Evolutionary conservation across 495 filamentous ascomycete species (phyloP), one percentile per base, ranked within the genome.

Genomic region (Aspergillus nidulans): DNA sequence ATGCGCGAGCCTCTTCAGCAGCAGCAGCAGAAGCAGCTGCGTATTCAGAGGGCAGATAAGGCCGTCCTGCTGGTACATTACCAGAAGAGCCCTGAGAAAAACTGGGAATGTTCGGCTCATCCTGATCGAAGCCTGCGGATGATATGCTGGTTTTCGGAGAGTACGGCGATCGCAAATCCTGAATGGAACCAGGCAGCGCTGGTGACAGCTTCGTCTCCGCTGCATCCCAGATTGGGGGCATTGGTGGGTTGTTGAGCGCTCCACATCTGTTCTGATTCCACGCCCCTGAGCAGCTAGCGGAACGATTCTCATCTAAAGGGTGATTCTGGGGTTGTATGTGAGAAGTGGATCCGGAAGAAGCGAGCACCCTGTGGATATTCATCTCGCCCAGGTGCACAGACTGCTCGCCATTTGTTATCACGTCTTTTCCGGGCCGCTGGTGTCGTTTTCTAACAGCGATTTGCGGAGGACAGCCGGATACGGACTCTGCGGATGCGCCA

Each of bases 351-450:
- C 59, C 57, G 12, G 57, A 56, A 8, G 65, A 67, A 3, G 63
- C 68, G 10, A 74, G 60, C 44, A 59, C 49, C 38, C 61, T 58
- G 4, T 72, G 63, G 24, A 74, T 74, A 13, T 66, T 62, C 51
- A 75, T 55, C 12, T 72, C 68, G 9, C 50, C 64, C 24, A 74
- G 59, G 52, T 74, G 65, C 25, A 71, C 48, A 13, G 67, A 61
- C 24, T 52, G 53, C 24, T 45, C 32, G 21, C 68, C 70, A 2
- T 53, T 23, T 26, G 30, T 34, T 6, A n/a, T 51, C 19, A 38
- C 50, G 34, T 41, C 49, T 50, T 7, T 45, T 47, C 42, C 56
- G 58, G 30, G 55, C 15, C 18, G 60, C 9, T 61, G 64, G 56
- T 67, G 56, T 45, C 49, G 69, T 47, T 68, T 73, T 38, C 58